Base-by-base conservation (phyloP, 352 stramenopile species). In the Phytophthora ohioensis region DNA sequence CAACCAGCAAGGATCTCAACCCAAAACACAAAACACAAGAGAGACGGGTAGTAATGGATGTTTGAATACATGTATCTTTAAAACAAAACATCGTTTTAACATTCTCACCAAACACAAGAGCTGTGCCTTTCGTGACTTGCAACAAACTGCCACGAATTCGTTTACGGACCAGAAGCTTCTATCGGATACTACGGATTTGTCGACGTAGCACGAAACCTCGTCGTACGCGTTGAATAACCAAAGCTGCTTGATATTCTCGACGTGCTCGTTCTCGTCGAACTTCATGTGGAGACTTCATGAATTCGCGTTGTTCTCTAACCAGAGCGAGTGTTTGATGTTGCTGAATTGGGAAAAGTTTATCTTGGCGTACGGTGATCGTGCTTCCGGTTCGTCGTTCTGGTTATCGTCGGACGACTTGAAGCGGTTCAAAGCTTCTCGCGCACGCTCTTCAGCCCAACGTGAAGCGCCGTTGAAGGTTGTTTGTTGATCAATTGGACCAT, bases 141-240 rank as follows among this genome's bases (percentile, higher is more conserved):
- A 88, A 64, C 42, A 93, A 72, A 49, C 70, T 91, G 4, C 67
- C 62, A 27, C 82, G 83, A 11, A 93, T 89, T 12, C 82, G 77
- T 62, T 91, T 93, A 35, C 85, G 85, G 13, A 93, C 67, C 13
- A 83, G 49, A 30, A 93, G 73, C 54, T 82, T 88, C 27, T 85
- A 64, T 39, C 78, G 65, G 52, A 93, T 79, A 3, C 57, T 54
- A 3, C 62, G 64, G 60, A 93, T 90, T 12, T 75, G 73, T 21
- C 73, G 76, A 1, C 83, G 81, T 30, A 93, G 57, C 12, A 81
- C 31, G 64, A 81, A 82, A 10, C 85, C 83, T 34, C 83, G 82
- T 54, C 87, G 77, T 3, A 86, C 76, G 3, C 80, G 80, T 56
- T 93, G 85, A 21, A 93, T 71, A 2, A 80, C 59, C 21, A 89